Evolutionary conservation across 2,329 filamentous ascomycete genomes (phyloP).

Genomic region (Penicillium sp.): DNA sequence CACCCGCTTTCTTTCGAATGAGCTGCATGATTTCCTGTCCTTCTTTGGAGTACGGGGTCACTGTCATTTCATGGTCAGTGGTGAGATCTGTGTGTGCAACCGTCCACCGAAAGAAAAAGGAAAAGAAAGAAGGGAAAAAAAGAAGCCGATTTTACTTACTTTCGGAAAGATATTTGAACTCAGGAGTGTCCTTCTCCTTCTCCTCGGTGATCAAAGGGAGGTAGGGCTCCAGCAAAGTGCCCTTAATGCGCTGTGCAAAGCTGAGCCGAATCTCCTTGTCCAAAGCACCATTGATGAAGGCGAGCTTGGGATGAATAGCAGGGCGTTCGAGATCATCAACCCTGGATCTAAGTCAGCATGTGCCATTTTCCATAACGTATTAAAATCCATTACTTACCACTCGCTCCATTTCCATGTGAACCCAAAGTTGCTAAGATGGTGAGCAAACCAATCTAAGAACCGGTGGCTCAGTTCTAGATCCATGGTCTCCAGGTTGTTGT

Average conservation of each 20-base stretch:
- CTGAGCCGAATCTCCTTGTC: slow-evolving; percentile 97
- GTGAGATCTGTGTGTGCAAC: background rate
- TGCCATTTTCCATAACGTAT: background rate
- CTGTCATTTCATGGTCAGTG: slow-evolving; percentile 41
- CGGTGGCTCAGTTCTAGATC: slow-evolving; percentile 84
- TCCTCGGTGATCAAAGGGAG: slow-evolving; percentile 76
- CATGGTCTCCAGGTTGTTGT: slow-evolving; percentile 76
- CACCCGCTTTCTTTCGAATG: slow-evolving; percentile 77
- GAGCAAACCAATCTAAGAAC: slow-evolving; percentile 96
- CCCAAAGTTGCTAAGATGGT: slow-evolving; percentile 97
- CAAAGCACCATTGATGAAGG: slow-evolving; percentile 84
- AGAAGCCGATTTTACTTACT: slow-evolving; percentile 53
- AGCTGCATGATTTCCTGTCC: slow-evolving; percentile 78
- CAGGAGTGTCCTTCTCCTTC: slow-evolving; percentile 93
- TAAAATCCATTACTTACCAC: slow-evolving; percentile 58
- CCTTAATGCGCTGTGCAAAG: slow-evolving; percentile 93
- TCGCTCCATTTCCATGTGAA: slow-evolving; percentile 99
- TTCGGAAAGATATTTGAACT: slow-evolving; percentile 83
- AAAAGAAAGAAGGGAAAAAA: no score
- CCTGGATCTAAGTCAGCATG: slow-evolving; percentile 42
- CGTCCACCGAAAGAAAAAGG: no score
- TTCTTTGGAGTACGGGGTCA: slow-evolving; percentile 77
- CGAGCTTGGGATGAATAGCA: slow-evolving; percentile 80
- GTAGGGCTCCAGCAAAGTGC: slow-evolving; percentile 83
- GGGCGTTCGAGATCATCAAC: slow-evolving; percentile 78